Base-by-base conservation (phyloP, 768 basidiomycete genomes). In the Lyophyllum atratum region DNA sequence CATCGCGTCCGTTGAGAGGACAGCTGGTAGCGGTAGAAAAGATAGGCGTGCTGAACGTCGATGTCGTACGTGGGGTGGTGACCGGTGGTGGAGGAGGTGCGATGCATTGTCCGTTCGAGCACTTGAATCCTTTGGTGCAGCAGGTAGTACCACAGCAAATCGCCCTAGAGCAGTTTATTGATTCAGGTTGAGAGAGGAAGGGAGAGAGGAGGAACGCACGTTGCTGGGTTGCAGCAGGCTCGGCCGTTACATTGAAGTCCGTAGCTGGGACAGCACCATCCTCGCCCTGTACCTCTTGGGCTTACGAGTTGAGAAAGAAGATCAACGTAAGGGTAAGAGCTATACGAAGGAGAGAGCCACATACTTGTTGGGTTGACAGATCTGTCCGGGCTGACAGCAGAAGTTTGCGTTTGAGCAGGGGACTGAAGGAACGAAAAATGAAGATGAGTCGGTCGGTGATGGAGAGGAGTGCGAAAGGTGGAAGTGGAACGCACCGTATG, bases 251-350 rank as follows among this genome's bases (percentile, higher is more conserved):
- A 49, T 28, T 49, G 31, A 2, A 49, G 31, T 6, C 17, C 48
- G 26, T 49, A 49, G 31, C 48, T 49, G 8, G 48, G 48, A 17
- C 48, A 49, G 17, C 48, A 49, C 48, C 48, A 49, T 29, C 48
- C 48, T 33, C 21, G 26, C 4, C 2, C 21, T 11, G 5, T 21
- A 19, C 48, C 48, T 19, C 29, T 49, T 12, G 48, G 48, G 31
- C 48, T 49, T 17, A 31, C 6, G 24, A n/a, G 10, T 37, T 8
- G 34, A 3, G 9, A 8, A 15, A 9, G 28, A 19, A 5, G 17
- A 11, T 6, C n/a, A n/a, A 10, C 19, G 46, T 48, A 15, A 31
- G 29, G 12, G 2, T 29, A 19, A 34, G 4, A 33, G 4, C 10
- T 12, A 34, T n/a, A 7, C 11, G 14, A 14, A 8, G 11, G 22